Conservation (phyloP, 2,329 filamentous ascomycete species). For the Chaetomiaceae sp. region DNA sequence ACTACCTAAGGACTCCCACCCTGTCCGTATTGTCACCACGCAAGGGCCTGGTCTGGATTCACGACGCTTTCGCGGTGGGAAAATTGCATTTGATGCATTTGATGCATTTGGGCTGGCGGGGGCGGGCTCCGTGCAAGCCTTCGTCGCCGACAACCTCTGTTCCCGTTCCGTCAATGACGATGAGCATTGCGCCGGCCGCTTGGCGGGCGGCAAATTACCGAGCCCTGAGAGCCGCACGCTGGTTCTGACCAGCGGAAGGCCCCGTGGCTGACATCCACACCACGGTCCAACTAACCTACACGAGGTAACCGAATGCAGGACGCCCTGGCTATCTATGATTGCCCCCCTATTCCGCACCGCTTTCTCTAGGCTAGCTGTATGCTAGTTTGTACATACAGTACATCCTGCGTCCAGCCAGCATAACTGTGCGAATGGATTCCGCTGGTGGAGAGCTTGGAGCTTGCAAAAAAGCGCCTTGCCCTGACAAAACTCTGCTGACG, state of each 20-base stretch:
- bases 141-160: conserved; percentile 4
- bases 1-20: not conserved
- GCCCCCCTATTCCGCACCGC: not conserved
- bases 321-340: too few relatives aligned
- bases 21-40: too few relatives aligned
- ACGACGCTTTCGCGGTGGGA: not conserved
- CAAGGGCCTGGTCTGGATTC: too few relatives aligned
- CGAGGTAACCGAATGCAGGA: not conserved
- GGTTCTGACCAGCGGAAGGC: conserved; percentile 7
- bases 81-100: not conserved
- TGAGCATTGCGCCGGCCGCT: conserved; percentile 22
- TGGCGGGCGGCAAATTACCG: conserved; percentile 27
- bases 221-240: conserved; percentile 11
- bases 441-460: not conserved
- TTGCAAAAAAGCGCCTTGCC: too few relatives aligned
- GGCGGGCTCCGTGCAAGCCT: not conserved
- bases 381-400: too few relatives aligned
- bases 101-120: too few relatives aligned
- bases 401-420: not conserved
- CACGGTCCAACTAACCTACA: not conserved
- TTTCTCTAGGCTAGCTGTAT: too few relatives aligned
- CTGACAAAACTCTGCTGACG: not conserved
- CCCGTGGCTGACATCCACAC: conserved; percentile 5
- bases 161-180: conserved; percentile 3
- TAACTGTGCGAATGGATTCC: not conserved